Base-by-base conservation (phyloP, 768 basidiomycete species). In the Mycena capillaripes region DNA sequence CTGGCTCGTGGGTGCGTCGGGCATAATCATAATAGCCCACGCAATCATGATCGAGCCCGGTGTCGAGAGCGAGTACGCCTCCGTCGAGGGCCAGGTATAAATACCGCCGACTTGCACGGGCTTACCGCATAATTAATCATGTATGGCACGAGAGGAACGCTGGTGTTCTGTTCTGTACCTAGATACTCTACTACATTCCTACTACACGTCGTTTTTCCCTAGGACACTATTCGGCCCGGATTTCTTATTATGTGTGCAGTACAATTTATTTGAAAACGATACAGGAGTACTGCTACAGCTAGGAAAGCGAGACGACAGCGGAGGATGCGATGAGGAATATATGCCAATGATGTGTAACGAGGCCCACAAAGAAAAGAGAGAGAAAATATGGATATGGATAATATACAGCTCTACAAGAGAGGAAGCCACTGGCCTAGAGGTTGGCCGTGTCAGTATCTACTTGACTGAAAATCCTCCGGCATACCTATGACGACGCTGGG, bases 11-110 rank as follows among this genome's bases (percentile, higher is more conserved):
- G 96, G 97, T 23, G 93, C 94, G 1, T 96, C 95, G 1, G 88
- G 90, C 23, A 87, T 97, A 71, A 84, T 97, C 72, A 95, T 99
- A 77, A 85, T 97, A 72, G 91, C 86, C 12, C 97, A 99, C 78
- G 97, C 97, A 2, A 89, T 89, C 66, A 72, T 98, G 73, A 91
- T 98, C 73, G 97, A 99, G 82, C 97, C 97, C 2, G 97, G 97
- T 30, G 89, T 98, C 64, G 97, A 99, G 84, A 95, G 93, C 84
- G 96, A 97, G 81, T 98, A 98, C 76, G 91, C 93, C 4, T 78
- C 84, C 50, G 93, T 96, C n/a, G 89, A 93, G 81, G 93, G 93
- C 56, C 78, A 80, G 38, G 93, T 93, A 58, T 92, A 83, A n/a
- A 73, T 72, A 38, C 11, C 9, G n/a, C 57, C 32, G 57, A 21